Evolutionary conservation across 2,329 filamentous ascomycete genomes (phyloP), one percentile per base, ranked within the genome.

Genomic region (Microsporum audouinii): DNA sequence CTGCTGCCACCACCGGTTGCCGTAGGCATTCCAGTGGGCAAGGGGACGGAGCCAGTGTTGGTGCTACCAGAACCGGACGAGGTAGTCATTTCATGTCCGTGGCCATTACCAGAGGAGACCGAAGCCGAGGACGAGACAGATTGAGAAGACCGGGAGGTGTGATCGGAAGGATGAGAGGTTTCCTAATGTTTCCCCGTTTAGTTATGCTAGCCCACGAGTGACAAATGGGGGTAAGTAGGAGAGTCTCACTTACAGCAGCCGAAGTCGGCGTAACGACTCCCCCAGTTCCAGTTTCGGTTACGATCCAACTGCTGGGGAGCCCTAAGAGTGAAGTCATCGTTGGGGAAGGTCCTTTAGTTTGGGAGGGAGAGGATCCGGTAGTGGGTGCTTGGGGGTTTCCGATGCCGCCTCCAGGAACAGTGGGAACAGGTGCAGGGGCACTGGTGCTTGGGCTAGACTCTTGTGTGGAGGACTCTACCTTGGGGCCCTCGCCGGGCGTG

Each of bases 281-380:
- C 71, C 89, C 88, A 67, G 84, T 83, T 64, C 84, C 89, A 67
- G 84, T 82, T 64, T 85, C 79, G 58, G 86, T 89, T 75, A 94
- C 88, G 63, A 85, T 82, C 89, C 89, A 96, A 63, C 88, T 89
- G 68, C 80, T 83, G 45, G 91, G 90, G 62, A 95, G 83, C 64
- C 82, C 81, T 61, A 62, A 71, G 72, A 66, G 72, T 69, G 68
- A 72, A 64, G 69, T 78, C 69, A 64, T 65, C 33, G 77, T 70
- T 45, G 71, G 68, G 3, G 80, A 77, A 34, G 77, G 76, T 10
- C 82, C 70, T 12, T 51, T 29, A 31, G 45, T 56, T 34, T 38
- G 39, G n/a, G 57, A 49, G 36, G 51, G 27, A 23, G 43, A 10
- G 57, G 53, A 12, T 33, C 33, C 23, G 47, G 59, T 34, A 23